Evolutionary conservation across 1,284 basidiomycete genomes (phyloP), one percentile per base, ranked within the genome.

Genomic region (Trichosporon ovoides): DNA sequence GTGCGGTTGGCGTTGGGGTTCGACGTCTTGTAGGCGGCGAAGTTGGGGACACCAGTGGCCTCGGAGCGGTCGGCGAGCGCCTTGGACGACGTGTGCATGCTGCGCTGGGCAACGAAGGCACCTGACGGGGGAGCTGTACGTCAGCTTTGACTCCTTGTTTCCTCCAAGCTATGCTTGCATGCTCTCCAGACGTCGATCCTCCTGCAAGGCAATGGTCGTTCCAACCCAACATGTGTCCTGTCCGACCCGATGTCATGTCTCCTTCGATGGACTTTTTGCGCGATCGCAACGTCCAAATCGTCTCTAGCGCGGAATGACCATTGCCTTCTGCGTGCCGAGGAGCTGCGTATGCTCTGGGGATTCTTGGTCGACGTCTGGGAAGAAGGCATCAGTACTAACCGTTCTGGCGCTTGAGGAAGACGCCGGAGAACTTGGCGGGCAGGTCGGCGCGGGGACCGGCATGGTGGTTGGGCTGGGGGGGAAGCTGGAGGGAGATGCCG

Each of bases 401-500:
- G 70, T 83, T 88, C 57, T 84, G 71, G 64, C 82, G 83, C 28
- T 63, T 67, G 54, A 52, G 53, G 43, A 60, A 58, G 50, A 61
- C 83, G 58, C 83, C 81, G 58, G 84, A 81, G 84, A 86, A 94
- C 62, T 79, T 77, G 19, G 87, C 83, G 54, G 86, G 83, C 46
- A 73, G 68, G 77, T 91, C 88, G 60, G 84, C 80, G 66, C 91
- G 67, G 40, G 75, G 74, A 56, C 80, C 82, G 68, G 85, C 83
- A 58, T 81, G 81, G 72, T 82, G 77, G 62, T 82, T 82, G 46
- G 83, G 82, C 68, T 83, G 84, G 53, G 82, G 84, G 59, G 83
- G 80, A 68, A 91, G 92, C 76, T 95, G 87, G 77, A 95, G 87
- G 59, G 91, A 90, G 68, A 98, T 84, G 78, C 96, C 95, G 71